phyloP scores from a whole-genome alignment of 768 basidiomycete species.

The Suillus weaverae region DNA sequence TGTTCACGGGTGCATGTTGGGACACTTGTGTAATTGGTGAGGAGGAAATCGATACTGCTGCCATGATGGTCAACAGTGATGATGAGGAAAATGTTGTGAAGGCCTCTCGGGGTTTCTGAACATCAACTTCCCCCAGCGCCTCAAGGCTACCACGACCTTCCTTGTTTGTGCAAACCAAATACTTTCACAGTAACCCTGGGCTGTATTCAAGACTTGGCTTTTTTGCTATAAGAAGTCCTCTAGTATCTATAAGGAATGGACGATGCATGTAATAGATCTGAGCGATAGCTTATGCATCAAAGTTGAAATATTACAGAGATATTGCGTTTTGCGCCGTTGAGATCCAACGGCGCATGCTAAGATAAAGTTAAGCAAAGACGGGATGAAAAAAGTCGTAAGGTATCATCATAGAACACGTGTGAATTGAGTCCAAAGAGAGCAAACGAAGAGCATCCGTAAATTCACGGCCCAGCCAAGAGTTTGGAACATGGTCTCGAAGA shows the following conservation, averaged over 20 bases:
- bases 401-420: constrained; percentile 8
- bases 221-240: background rate
- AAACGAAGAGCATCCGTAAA: constrained; percentile 10
- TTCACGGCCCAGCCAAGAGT: constrained; percentile 3
- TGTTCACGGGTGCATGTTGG: constrained; percentile 58
- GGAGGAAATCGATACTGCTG: constrained; percentile 45
- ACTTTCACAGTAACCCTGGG: constrained; percentile 11
- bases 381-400: constrained; percentile 3
- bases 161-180: constrained; percentile 34
- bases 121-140: constrained; percentile 23
- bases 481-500: constrained; percentile 3
- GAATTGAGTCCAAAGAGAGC: constrained; percentile 4
- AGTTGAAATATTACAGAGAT: constrained; percentile 5
- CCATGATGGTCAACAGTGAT: constrained; percentile 31
- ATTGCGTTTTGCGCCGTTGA: background rate
- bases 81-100: constrained; percentile 18
- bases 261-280: background rate
- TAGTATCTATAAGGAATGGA: background rate
- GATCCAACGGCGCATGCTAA: background rate
- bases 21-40: constrained; percentile 57
- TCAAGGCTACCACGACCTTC: constrained; percentile 25
- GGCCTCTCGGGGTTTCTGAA: constrained; percentile 18
- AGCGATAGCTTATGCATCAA: background rate
- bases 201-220: background rate
- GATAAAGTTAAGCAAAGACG: background rate